phyloP scores from a whole-genome alignment of 1,284 basidiomycete genomes.

The Rhodofomes roseus region DNA sequence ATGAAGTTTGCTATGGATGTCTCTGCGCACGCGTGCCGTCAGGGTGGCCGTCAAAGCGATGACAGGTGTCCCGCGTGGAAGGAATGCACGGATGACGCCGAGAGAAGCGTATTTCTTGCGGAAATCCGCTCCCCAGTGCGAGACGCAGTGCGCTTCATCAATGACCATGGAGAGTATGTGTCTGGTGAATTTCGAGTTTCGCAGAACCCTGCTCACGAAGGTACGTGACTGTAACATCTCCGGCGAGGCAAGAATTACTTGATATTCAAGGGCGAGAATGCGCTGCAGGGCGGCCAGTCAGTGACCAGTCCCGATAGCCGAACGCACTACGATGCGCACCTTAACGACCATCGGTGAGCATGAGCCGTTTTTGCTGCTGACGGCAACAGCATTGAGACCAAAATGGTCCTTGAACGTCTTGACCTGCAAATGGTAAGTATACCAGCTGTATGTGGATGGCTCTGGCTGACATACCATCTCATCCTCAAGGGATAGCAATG shows the following conservation, averaged over 20 bases:
- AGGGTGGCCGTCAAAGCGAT: slow-evolving; percentile 39
- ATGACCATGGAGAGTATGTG: slow-evolving; percentile 31
- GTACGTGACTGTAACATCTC: slow-evolving; percentile 30
- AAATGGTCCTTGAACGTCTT: slow-evolving; percentile 27
- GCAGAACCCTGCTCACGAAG: slow-evolving; percentile 31
- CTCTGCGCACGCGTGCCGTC: slow-evolving; percentile 25
- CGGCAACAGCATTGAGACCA: slow-evolving; percentile 26
- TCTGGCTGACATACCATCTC: slow-evolving; percentile 30
- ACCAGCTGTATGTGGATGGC: background rate
- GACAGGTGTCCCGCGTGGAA: slow-evolving; percentile 30
- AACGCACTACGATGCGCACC: background rate
- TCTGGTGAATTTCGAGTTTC: slow-evolving; percentile 23
- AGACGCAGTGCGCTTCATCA: slow-evolving; percentile 38
- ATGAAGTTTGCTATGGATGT: slow-evolving; percentile 32
- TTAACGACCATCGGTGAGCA: slow-evolving; percentile 18
- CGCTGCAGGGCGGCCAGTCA: slow-evolving; percentile 17
- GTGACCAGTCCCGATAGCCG: too few species aligned
- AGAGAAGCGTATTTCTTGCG: slow-evolving; percentile 36
- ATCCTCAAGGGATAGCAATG: slow-evolving; percentile 34
- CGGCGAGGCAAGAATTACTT: slow-evolving; percentile 35
- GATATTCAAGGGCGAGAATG: slow-evolving; percentile 27
- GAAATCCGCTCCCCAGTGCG: slow-evolving; percentile 38
- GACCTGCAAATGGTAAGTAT: slow-evolving; percentile 11
- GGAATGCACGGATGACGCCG: slow-evolving; percentile 32
- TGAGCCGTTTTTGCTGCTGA: slow-evolving; percentile 32